Evolutionary conservation across 805 yeast species (phyloP), one percentile per base, ranked within the genome.

Genomic region (Ogataea methylovora): DNA sequence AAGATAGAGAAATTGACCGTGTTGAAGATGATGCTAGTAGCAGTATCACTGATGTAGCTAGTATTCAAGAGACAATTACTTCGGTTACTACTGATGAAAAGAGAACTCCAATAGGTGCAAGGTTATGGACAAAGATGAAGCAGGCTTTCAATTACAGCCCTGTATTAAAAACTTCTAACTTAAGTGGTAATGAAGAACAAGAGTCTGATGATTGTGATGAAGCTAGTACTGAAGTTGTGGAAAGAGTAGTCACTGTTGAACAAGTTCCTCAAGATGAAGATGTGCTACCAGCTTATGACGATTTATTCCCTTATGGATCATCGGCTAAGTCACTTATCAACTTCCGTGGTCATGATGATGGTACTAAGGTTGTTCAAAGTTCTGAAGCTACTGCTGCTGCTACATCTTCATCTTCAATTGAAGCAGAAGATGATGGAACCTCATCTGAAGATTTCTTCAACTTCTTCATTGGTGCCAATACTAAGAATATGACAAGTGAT

Each of bases 251-350:
- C n/a, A n/a, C n/a, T n/a, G n/a, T n/a, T 3, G 34, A 25, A 11
- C 33, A 16, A 17, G 61, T 52, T 15, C 61, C 49, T 26, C 55
- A 52, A 11, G 61, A 50, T 25, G 54, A 43, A 3, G 79, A 74
- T 19, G 68, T 60, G 15, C 65, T 83, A 43, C 94, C 94, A 3
- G 68, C 74, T 14, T 83, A 83, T 50, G 84, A 82, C 46, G 94
- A 83, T 39, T 64, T 83, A 27, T 83, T 75, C 64, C 94, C 92
- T 23, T 59, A 63, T 34, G 70, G 70, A 8, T 22, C 46, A 2
- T 49, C 60, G 4, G 35, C 44, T 20, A 45, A 53, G 25, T 35
- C 58, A 5, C 31, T 60, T 25, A 37, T 58, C 29, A 58, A 52
- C 34, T 54, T 53, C 38, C 37, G 43, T 16, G 48, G 57, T 2